Evolutionary conservation across 768 basidiomycete species (phyloP).

Genomic region (Cystofilobasidium capitatum): DNA sequence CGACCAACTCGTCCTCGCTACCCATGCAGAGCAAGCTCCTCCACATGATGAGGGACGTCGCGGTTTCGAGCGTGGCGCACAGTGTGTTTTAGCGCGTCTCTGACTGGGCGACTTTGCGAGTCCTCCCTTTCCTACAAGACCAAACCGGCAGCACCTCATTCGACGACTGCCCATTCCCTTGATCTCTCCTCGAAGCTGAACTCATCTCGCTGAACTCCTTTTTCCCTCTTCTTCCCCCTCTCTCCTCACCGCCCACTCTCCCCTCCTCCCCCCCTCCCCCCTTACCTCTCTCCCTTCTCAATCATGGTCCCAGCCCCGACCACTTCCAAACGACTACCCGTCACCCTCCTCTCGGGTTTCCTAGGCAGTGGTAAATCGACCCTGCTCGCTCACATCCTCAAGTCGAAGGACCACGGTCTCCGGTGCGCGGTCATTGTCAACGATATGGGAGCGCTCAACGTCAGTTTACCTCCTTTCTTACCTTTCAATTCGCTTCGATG

Average conservation of each 20-base stretch:
- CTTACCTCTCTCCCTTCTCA: no score
- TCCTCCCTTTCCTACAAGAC: no score
- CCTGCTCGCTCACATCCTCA: constrained; percentile 35
- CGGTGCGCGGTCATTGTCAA: constrained; percentile 35
- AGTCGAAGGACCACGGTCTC: constrained; percentile 14
- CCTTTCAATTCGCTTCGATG: background rate
- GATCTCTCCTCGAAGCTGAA: no score
- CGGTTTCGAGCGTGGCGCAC: no score
- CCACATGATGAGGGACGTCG: no score
- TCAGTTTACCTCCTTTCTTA: constrained; percentile 17
- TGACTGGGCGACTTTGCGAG: no score
- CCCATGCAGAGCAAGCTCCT: no score
- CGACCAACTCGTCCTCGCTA: no score
- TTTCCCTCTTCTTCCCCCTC: background rate
- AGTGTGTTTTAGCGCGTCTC: no score
- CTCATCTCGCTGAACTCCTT: background rate
- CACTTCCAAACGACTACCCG: constrained; percentile 32
- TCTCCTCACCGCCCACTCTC: background rate
- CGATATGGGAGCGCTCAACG: constrained; percentile 38
- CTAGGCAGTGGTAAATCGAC: constrained; percentile 39
- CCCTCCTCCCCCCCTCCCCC: background rate
- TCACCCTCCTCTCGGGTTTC: constrained; percentile 38
- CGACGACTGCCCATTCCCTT: no score
- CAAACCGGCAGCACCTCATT: no score
- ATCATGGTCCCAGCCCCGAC: background rate